Evolutionary conservation across 2,329 filamentous ascomycete species (phyloP), one percentile per base, ranked within the genome.

Genomic region (Fusarium haematococcum): DNA sequence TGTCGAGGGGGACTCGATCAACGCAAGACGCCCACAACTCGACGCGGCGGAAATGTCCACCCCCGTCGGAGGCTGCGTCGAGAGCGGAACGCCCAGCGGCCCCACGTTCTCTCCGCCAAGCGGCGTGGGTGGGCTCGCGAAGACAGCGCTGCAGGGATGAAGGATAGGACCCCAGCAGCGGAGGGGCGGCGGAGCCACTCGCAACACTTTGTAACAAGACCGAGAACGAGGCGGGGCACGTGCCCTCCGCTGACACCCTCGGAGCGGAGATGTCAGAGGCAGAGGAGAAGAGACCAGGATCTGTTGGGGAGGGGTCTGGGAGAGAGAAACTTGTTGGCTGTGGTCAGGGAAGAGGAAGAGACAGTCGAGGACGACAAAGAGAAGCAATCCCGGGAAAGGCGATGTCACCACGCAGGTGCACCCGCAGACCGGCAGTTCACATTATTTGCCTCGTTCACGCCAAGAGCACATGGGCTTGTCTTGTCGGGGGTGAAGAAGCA

Each of bases 11-110:
- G 41, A 57, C 50, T 57, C 39, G 25, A 50, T 48, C 35, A 50
- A 30, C 25, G 16, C 45, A 25, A 52, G 41, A 45, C 20, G 18
- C 60, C 56, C 48, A 20, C 23, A 45, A 56, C 66, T 64, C 16
- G 50, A 41, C 27, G 54, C 67, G 59, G 71, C 69, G 56, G 59
- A 54, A 75, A 67, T 67, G 62, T 67, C 56, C 39, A 69, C 39
- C n/a, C 64, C 10, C 50, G 37, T 32, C 56, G 54, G 30, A 63
- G 45, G 43, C 33, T 50, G 25, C 20, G 23, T 41, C 18, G 25
- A 65, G 45, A 50, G 72, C 72, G 72, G 72, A 75, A 73, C 69
- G 71, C 62, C 63, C 65, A 60, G 72, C 72, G 72, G 72, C 72
- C 72, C 72, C 72, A 75, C 63, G 45, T 4, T 27, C 56, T 62